Evolutionary conservation across 495 filamentous ascomycete species (phyloP).

Genomic region (Lasiosphaeria miniovina): DNA sequence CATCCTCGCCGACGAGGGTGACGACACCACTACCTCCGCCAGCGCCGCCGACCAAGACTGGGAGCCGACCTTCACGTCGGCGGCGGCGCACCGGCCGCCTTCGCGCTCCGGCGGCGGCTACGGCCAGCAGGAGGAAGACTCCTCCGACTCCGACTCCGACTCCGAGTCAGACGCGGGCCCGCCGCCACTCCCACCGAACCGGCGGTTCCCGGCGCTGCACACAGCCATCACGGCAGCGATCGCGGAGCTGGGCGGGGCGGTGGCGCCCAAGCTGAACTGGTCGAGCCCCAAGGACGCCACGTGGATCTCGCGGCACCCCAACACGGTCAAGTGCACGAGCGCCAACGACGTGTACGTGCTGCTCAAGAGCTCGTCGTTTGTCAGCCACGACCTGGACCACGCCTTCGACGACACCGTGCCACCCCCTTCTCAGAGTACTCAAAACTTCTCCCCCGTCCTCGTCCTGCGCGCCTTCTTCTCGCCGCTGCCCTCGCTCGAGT

Average conservation of each 20-base stretch:
- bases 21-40: slow-evolving; percentile 34
- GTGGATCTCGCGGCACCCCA: slow-evolving; percentile 84
- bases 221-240: slow-evolving; percentile 71
- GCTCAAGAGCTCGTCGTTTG: slow-evolving; percentile 87
- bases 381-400: slow-evolving; percentile 90
- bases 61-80: slow-evolving; percentile 36
- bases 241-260: slow-evolving; percentile 71
- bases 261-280: slow-evolving; percentile 94
- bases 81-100: slow-evolving; percentile 23
- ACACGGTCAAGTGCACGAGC: slow-evolving; percentile 81
- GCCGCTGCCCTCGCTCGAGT: slow-evolving; percentile 86
- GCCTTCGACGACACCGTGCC: slow-evolving; percentile 77
- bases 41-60: slow-evolving; percentile 50
- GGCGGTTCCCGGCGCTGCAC: slow-evolving; percentile 67
- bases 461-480: slow-evolving; percentile 84
- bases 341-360: slow-evolving; percentile 91
- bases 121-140: slow-evolving; percentile 16
- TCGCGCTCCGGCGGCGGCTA: slow-evolving; percentile 20
- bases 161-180: slow-evolving; percentile 35
- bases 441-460: slow-evolving; percentile 48
- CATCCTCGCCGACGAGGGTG: slow-evolving; percentile 64
- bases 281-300: slow-evolving; percentile 93
- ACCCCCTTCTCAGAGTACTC: slow-evolving; percentile 4
- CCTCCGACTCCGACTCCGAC: slow-evolving; percentile 31
- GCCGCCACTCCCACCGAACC: slow-evolving; percentile 37